A percentile compares a stretch with the other conserved stretches of the same genome.
These are phyloP conservation scores for Carex kokanica DNA, from an alignment of 176 grass and related monocot genomes.

Conservation along the genomic window DNA sequence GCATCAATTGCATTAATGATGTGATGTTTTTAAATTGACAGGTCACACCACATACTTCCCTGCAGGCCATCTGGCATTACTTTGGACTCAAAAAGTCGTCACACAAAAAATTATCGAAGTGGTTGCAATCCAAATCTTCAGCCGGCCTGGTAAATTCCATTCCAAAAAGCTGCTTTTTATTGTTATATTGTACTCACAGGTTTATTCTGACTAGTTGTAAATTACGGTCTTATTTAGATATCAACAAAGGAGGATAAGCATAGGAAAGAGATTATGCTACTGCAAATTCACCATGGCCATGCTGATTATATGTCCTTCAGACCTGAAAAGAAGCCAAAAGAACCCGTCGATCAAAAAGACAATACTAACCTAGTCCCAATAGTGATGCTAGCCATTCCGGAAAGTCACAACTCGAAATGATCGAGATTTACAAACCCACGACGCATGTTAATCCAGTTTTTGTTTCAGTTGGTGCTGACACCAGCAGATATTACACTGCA, in stretches of 20 bases:
- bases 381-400: constrained; percentile 34
- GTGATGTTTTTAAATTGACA: constrained; percentile 28
- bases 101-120: constrained; percentile 91
- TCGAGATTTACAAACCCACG: constrained; percentile 82
- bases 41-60: constrained; percentile 85
- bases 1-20: neutral
- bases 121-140: constrained; percentile 87
- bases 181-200: neutral
- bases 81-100: constrained; percentile 91
- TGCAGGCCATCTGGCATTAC: constrained; percentile 79
- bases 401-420: constrained; percentile 65
- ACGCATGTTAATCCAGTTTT: constrained; percentile 89
- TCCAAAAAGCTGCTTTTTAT: neutral
- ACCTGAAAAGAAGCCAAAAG: constrained; percentile 70
- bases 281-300: constrained; percentile 51
- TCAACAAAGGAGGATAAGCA: constrained; percentile 80
- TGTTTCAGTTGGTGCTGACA: constrained; percentile 63
- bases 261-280: constrained; percentile 75
- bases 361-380: constrained; percentile 1
- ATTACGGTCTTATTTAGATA: constrained; percentile 42
- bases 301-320: constrained; percentile 69
- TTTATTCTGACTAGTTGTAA: neutral
- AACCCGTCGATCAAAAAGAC: constrained; percentile 50
- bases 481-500: constrained; percentile 68
- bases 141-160: constrained; percentile 59